Evolutionary conservation across 2,329 filamentous ascomycete species (phyloP), one percentile per base, ranked within the genome.

Genomic region (Xylariaceae sp.): DNA sequence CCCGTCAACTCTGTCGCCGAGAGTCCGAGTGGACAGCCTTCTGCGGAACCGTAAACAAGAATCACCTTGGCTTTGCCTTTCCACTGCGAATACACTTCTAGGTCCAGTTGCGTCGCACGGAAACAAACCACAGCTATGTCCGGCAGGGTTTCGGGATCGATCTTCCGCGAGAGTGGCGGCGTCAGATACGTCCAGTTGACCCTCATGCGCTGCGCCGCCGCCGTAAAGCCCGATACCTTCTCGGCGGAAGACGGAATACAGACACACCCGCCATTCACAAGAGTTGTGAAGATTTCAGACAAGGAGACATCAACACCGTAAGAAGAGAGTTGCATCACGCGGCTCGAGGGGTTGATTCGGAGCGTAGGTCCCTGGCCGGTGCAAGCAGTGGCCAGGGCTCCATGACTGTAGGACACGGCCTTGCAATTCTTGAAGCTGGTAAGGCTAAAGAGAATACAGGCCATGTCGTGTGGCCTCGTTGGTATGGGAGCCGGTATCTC

Each of bases 391-490:
- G 80, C 79, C 1, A 86, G 72, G 0, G 81, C 77, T 0, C 71
- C 71, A 61, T 88, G 85, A 7, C 80, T 80, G 55, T 86, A 80
- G 16, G 85, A 80, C 12, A 84, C 79, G 1, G 82, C 84, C 53
- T 83, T 82, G 0, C 81, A 80, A 47, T 75, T 76, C 46, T 77
- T 77, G 1, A 80, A 79, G 0, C 79, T 80, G 0, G 80, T 79
- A 2, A 79, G 79, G 0, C 78, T 80, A 56, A 86, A 83, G 4
- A 88, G 76, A 2, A 84, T 74, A 62, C 84, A 87, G 0, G 84
- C 83, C 2, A 76, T 73, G 21, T 79, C 76, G 19, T 76, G 71
- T 0, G 76, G 71, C 0, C 69, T 64, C 0, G 73, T 68, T 5
- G 69, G 60, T 0, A 58, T 29, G 15, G 68, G 66, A 0, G 69